Percentiles rank a stretch among this genome's conserved stretches.
These are phyloP conservation scores for Alternaria alternata DNA, from an alignment of 2,329 filamentous ascomycete genomes.

Conservation along the genomic window DNA sequence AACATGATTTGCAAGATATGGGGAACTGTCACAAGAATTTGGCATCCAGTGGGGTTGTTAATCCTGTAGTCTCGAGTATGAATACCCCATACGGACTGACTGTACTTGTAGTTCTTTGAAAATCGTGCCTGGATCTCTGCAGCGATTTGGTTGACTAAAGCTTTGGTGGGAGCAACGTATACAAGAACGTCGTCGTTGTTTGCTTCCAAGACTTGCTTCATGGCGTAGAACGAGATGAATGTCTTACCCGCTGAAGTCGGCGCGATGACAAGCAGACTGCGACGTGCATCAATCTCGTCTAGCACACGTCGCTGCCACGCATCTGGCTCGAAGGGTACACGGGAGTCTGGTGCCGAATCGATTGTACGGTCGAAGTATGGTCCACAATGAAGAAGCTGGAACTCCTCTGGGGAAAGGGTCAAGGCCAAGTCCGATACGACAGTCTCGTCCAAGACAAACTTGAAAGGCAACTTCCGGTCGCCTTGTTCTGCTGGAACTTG, in stretches of 20 bases:
- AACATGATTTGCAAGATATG: conserved; percentile 83
- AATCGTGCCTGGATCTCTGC: conserved; percentile 80
- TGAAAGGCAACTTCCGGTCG: conserved; percentile 57
- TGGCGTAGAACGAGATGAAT: conserved; percentile 85
- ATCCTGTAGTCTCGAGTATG: conserved; percentile 78
- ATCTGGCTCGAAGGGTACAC: conserved; percentile 77
- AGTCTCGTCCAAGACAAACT: conserved; percentile 37
- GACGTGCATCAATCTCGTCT: conserved; percentile 73
- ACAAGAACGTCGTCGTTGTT: conserved; percentile 76
- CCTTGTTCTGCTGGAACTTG: conserved; percentile 37
- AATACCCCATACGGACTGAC: conserved; percentile 78
- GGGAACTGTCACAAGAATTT: conserved; percentile 79
- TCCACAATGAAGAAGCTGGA: conserved; percentile 73
- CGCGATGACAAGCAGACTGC: conserved; percentile 77
- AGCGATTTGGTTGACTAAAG: conserved; percentile 83
- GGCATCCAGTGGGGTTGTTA: conserved; percentile 75
- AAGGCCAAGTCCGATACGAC: conserved; percentile 43
- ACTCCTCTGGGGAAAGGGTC: conserved; percentile 59
- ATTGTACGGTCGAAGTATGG: conserved; percentile 80
- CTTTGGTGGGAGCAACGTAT: conserved; percentile 83
- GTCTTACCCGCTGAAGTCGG: conserved; percentile 84
- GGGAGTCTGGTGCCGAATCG: conserved; percentile 70
- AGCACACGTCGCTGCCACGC: conserved; percentile 78
- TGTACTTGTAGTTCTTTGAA: conserved; percentile 68
- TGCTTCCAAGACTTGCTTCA: conserved; percentile 75